A percentile compares a stretch with the other conserved stretches of the same genome.
Conservation (phyloP, 495 filamentous ascomycete species). For the Monascus purpureus region DNA sequence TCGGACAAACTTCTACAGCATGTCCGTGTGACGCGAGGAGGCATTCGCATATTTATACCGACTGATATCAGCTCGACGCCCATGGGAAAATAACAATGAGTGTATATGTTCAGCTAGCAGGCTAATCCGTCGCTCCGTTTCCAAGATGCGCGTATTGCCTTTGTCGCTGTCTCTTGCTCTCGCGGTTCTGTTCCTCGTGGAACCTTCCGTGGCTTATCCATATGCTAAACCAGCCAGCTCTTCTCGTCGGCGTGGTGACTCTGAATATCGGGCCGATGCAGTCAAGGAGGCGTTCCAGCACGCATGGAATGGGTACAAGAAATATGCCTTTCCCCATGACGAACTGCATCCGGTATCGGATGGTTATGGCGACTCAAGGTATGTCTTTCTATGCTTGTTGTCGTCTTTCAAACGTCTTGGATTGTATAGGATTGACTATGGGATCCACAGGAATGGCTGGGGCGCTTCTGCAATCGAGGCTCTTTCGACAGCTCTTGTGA, state of each 20-base stretch:
- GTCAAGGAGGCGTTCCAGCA: slow-evolving; percentile 63
- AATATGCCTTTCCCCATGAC: slow-evolving; percentile 70
- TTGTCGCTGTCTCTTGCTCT: slow-evolving; percentile 4
- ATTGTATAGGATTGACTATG: too few species aligned
- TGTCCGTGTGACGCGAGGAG: too few species aligned
- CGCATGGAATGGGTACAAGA: slow-evolving; percentile 70
- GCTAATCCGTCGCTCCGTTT: too few species aligned
- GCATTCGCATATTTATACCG: too few species aligned
- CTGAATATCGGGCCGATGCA: slow-evolving; percentile 38
- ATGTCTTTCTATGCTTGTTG: slow-evolving; percentile 13
- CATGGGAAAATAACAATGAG: too few species aligned
- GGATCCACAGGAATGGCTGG: slow-evolving; percentile 82
- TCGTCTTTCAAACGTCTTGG: too few species aligned
- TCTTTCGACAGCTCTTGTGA: slow-evolving; percentile 65
- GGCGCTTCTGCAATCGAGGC: slow-evolving; percentile 77
- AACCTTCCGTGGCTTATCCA: slow-evolving; percentile 6
- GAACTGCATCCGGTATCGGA: slow-evolving; percentile 59
- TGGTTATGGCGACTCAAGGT: slow-evolving; percentile 54
- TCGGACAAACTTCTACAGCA: too few species aligned
- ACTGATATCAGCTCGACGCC: too few species aligned
- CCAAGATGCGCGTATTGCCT: slow-evolving; percentile 18
- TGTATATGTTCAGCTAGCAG: too few species aligned
- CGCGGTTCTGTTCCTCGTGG: not conserved
- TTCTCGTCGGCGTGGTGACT: slow-evolving; percentile 2
- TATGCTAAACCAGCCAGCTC: slow-evolving; percentile 3